These are phyloP conservation scores for Asterophora lycoperdoides DNA, from an alignment of 768 basidiomycete species.

Conservation along the genomic window DNA sequence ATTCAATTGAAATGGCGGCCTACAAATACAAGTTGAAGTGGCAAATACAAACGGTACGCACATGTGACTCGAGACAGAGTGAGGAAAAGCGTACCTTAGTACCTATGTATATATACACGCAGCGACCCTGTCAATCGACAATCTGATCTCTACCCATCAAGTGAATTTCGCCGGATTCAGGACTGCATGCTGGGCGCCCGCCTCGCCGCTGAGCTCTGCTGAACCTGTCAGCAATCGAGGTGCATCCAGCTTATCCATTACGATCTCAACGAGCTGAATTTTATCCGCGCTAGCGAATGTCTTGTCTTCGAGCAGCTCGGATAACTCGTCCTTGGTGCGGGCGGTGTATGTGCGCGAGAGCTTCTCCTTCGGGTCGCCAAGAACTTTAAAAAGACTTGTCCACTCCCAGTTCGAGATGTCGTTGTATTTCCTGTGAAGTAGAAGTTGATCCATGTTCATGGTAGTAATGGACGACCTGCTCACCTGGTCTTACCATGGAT, in stretches of 20 bases:
- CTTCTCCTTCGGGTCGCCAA: slow-evolving; percentile 50
- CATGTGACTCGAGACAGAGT: too few species aligned
- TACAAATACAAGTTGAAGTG: too few species aligned
- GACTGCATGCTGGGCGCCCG: slow-evolving; percentile 36
- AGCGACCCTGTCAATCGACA: too few species aligned
- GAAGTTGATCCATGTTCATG: background rate
- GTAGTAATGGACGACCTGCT: background rate
- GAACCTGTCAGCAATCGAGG: slow-evolving; percentile 58
- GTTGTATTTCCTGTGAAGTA: slow-evolving; percentile 64
- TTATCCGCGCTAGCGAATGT: slow-evolving; percentile 59
- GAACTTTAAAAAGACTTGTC: slow-evolving; percentile 53
- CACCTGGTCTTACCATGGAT: slow-evolving; percentile 64
- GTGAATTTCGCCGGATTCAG: background rate
- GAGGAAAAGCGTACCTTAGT: too few species aligned
- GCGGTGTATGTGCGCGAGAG: slow-evolving; percentile 62
- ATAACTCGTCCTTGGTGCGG: slow-evolving; percentile 61
- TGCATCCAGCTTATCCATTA: slow-evolving; percentile 71
- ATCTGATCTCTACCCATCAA: too few species aligned
- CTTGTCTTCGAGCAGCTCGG: slow-evolving; percentile 57
- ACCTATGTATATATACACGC: too few species aligned
- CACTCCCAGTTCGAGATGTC: slow-evolving; percentile 82
- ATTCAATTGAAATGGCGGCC: too few species aligned
- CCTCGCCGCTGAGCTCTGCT: slow-evolving; percentile 49
- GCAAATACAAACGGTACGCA: too few species aligned
- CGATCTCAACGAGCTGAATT: slow-evolving; percentile 77